Evolutionary conservation across 78 protist species (phyloP).

Genomic region (Guillardia theta): DNA sequence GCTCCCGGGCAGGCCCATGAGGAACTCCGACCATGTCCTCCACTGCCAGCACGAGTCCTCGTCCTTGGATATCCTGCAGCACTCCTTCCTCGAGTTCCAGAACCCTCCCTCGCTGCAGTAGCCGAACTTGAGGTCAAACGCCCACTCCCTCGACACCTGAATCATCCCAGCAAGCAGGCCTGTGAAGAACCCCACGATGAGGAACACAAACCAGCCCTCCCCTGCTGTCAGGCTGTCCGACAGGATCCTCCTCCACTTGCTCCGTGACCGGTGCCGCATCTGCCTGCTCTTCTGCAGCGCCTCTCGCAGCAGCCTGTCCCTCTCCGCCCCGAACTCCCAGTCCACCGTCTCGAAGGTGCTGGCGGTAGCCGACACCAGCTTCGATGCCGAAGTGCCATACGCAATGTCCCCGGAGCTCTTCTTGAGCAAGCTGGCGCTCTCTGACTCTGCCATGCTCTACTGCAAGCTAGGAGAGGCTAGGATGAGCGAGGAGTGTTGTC

Average conservation of each 20-base stretch:
- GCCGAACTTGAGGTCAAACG: constrained; percentile 24
- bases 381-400: background rate
- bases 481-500: too few species aligned
- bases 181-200: background rate
- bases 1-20: background rate
- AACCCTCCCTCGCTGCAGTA: background rate
- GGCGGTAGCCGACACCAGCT: background rate
- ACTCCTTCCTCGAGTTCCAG: constrained; percentile 24
- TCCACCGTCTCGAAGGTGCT: constrained; percentile 34
- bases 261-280: background rate
- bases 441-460: background rate
- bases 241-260: background rate
- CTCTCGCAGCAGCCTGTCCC: background rate
- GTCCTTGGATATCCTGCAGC: constrained; percentile 12
- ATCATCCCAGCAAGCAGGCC: background rate
- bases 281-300: constrained; percentile 25
- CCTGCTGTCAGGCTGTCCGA: background rate
- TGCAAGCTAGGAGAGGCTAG: too few species aligned
- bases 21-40: background rate
- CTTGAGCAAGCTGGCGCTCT: constrained; percentile 20
- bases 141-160: background rate
- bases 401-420: background rate
- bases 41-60: constrained; percentile 25
- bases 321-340: constrained; percentile 10
- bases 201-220: constrained; percentile 28